Base-by-base conservation (phyloP, 768 basidiomycete genomes). In the Ramaria rubella region DNA sequence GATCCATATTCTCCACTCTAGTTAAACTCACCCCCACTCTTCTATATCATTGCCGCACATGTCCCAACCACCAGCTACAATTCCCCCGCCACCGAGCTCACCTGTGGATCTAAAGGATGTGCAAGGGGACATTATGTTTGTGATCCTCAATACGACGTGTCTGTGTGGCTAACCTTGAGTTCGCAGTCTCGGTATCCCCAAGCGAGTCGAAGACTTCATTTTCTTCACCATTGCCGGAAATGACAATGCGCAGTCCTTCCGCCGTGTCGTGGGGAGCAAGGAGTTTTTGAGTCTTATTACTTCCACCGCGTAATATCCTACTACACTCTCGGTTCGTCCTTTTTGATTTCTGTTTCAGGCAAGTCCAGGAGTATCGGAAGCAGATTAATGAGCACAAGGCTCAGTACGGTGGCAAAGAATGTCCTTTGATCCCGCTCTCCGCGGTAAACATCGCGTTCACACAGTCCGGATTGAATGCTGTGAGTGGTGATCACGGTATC, bases 361-460 rank as follows among this genome's bases (percentile, higher is more conserved):
- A 48, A 11, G n/a, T 27, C 23, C 46, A 48, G 17, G 24, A 4
- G 15, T 11, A 19, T 4, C 46, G 46, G 23, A 23, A 48, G 24
- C 2, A 27, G 5, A 48, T 48, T 24, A 8, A n/a, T 2, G 24
- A 23, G 5, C 23, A 12, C 5, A 48, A 48, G 46, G 23, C 46
- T 2, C 6, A 30, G 46, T n/a, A 1, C 29, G 23, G 24, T 15
- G 46, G 46, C 23, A 65, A 65, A 40, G 64, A 64, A 43, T 65
- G 65, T 33, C 64, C 63, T 15, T 64, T 75, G 23, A 60, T 78
- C 55, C 71, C 69, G 24, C 63, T 80, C 57, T 67, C 66, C 14
- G 78, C 77, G 9, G 70, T 81, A 46, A 83, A 81, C 68, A 73
- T 82, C 44, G 70, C 79, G 9, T 80, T 83, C 65, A 78, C 81